Evolutionary conservation across 2,329 filamentous ascomycete species (phyloP).

Genomic region (Beauveria medogensis): DNA sequence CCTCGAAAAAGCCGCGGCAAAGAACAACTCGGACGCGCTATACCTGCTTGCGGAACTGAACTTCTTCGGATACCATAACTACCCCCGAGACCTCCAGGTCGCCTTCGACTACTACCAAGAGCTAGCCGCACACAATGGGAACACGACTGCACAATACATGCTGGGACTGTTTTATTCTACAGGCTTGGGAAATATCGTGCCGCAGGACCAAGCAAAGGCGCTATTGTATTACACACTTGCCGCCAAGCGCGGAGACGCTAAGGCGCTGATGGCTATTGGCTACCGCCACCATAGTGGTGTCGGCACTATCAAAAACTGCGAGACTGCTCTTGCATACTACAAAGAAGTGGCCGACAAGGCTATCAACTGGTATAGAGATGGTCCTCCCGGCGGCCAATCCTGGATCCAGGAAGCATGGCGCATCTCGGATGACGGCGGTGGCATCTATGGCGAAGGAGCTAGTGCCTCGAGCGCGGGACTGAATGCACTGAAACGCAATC

Average conservation of each 20-base stretch:
- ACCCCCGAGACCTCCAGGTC: slow-evolving; percentile 70
- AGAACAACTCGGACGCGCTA: slow-evolving; percentile 72
- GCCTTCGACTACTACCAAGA: slow-evolving; percentile 77
- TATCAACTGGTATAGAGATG: slow-evolving; percentile 77
- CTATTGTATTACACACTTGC: slow-evolving; percentile 93
- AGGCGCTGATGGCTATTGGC: slow-evolving; percentile 88
- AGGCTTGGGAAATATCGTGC: slow-evolving; percentile 72
- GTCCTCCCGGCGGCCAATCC: slow-evolving; percentile 77
- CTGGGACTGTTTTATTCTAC: slow-evolving; percentile 92
- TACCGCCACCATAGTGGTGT: slow-evolving; percentile 82
- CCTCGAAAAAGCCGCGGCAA: slow-evolving; percentile 42
- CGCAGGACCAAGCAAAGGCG: slow-evolving; percentile 82
- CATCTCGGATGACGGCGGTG: slow-evolving; percentile 83
- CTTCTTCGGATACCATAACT: slow-evolving; percentile 89
- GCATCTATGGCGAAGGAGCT: slow-evolving; percentile 90
- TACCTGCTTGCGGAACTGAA: slow-evolving; percentile 89
- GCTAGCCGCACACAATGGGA: slow-evolving; percentile 69
- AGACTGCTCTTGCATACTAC: slow-evolving; percentile 79
- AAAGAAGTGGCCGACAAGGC: slow-evolving; percentile 90
- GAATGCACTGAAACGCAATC: slow-evolving; percentile 66
- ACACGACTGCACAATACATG: slow-evolving; percentile 93
- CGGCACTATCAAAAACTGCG: slow-evolving; percentile 77
- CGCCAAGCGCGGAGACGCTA: slow-evolving; percentile 70
- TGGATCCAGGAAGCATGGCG: slow-evolving; percentile 73
- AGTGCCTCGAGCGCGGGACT: slow-evolving; percentile 81